Percentiles rank a stretch among this genome's conserved stretches.
phyloP scores from a whole-genome alignment of 768 basidiomycete genomes.

The Lyophyllum semitale region DNA sequence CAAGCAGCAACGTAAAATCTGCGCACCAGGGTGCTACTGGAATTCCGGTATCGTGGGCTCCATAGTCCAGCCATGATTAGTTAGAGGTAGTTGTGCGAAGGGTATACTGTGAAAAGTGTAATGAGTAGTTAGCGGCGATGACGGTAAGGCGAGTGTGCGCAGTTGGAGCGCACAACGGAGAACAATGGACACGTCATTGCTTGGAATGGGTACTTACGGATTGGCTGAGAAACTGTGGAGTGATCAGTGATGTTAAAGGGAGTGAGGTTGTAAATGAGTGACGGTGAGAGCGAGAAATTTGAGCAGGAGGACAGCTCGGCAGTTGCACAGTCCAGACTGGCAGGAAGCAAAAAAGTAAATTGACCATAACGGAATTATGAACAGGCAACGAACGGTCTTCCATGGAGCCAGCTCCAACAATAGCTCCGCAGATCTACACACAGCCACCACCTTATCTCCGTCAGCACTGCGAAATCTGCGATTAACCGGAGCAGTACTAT shows the following conservation, averaged over 20 bases:
- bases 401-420: slow-evolving; percentile 3
- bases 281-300: not conserved
- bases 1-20: not conserved
- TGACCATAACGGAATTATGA: not conserved
- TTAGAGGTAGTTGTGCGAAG: not conserved
- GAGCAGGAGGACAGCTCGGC: no score
- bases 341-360: slow-evolving; percentile 1
- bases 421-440: slow-evolving; percentile 3
- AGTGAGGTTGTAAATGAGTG: not conserved
- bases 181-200: no score
- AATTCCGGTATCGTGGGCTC: slow-evolving; percentile 13
- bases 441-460: slow-evolving; percentile 4
- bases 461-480: not conserved
- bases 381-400: not conserved
- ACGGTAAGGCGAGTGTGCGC: slow-evolving; percentile 1
- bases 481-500: not conserved
- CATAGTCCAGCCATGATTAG: slow-evolving; percentile 15
- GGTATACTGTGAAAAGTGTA: slow-evolving; percentile 9
- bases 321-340: slow-evolving; percentile 5
- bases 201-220: slow-evolving; percentile 11
- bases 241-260: slow-evolving; percentile 2
- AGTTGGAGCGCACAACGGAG: not conserved
- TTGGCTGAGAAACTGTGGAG: slow-evolving; percentile 3
- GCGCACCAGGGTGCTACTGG: slow-evolving; percentile 14
- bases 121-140: slow-evolving; percentile 1